Evolutionary conservation across 2,329 filamentous ascomycete genomes (phyloP), one percentile per base, ranked within the genome.

Genomic region (Xylaria sp.): DNA sequence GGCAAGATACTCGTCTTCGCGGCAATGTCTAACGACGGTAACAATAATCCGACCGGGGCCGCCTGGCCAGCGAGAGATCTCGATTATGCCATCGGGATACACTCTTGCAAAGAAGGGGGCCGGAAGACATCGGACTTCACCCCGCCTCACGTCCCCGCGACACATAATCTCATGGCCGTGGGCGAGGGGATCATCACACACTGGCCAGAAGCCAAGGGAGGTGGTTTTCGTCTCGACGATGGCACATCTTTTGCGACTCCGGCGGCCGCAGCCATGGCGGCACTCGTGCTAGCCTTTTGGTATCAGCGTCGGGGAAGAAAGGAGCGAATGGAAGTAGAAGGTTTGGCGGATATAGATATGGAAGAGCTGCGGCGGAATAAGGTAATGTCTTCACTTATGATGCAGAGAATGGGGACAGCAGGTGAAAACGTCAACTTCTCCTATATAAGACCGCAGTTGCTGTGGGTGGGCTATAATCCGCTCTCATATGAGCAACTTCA

Each of bases 211-310:
- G 54, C 36, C 6, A 64, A 64, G 24, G 61, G 61, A 2, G 61
- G 53, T 24, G 61, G 61, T 30, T 64, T 64, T 24, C 61, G 61
- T 6, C 51, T 57, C 8, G 51, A 19, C 17, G 19, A 30, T 5
- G 61, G 61, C 4, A 50, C 51, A 12, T 64, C 61, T 24, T 64
- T 64, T 27, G 19, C 51, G 11, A 58, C 61, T 4, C 61, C 61
- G 11, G 61, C 34, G 11, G 61, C 53, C 1, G 42, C 32, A 1
- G 53, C 61, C n/a, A 57, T 64, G 24, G 61, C 51, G 4, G 61
- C 61, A 12, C 53, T 56, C 27, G 14, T 50, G 14, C 36, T 61
- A 4, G 19, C 50, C 11, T 58, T 67, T 11, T 34, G 14, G 27
- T 50, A 51, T 17, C 58, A 61, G 45, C 27, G 42, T n/a, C 58